Evolutionary conservation across 768 basidiomycete genomes (phyloP).

Genomic region (Kwoniella sp.): DNA sequence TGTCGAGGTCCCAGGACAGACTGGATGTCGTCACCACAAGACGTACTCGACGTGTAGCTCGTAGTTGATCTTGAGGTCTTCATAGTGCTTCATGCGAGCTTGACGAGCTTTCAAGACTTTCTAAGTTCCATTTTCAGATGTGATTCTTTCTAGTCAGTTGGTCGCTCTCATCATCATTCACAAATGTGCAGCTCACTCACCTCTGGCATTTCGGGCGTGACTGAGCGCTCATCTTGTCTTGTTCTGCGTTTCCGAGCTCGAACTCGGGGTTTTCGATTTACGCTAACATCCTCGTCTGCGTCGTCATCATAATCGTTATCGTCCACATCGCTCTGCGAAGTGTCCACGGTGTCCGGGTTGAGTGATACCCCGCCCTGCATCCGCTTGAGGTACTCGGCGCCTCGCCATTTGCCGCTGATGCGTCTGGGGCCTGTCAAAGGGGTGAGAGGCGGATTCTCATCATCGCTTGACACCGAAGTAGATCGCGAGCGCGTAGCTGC

Average conservation of each 20-base stretch:
- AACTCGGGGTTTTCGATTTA: no score
- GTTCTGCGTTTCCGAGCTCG: no score
- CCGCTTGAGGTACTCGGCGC: constrained; percentile 15
- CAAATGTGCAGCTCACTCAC: background rate
- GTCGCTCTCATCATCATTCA: no score
- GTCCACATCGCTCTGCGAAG: background rate
- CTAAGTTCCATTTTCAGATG: no score
- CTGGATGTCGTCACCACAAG: constrained; percentile 1
- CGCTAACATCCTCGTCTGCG: no score
- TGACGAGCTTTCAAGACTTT: constrained; percentile 18
- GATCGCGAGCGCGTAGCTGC: no score
- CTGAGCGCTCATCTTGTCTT: no score
- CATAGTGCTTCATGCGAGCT: constrained; percentile 18
- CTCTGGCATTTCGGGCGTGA: background rate
- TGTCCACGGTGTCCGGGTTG: background rate
- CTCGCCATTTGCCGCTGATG: constrained; percentile 12
- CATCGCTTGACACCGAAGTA: background rate
- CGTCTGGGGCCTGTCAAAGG: no score
- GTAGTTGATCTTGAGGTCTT: constrained; percentile 16
- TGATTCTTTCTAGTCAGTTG: no score
- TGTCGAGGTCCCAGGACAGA: no score
- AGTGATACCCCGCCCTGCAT: constrained; percentile 8
- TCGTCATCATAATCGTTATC: background rate
- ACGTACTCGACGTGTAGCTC: constrained; percentile 23
- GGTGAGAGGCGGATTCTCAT: background rate